Evolutionary conservation across 176 grass and related monocot genomes (phyloP), one percentile per base, ranked within the genome.

Genomic region (Oryza longistaminata): DNA sequence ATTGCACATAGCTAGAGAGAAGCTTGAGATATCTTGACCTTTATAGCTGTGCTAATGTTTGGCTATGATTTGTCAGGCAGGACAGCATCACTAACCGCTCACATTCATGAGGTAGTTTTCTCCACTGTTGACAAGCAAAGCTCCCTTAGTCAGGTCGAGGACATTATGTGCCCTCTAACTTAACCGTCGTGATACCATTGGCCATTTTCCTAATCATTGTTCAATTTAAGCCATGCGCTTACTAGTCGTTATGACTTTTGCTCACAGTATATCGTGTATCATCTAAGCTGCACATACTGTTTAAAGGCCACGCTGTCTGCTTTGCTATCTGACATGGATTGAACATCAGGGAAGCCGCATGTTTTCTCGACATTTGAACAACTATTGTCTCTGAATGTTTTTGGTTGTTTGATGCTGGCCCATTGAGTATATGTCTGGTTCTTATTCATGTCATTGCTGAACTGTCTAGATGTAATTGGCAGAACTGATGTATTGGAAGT

Each of bases 81-180:
- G 90, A 94, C 64, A 89, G n/a, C 79, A 72, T 68, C 88, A 27
- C n/a, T 87, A 88, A n/a, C n/a, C 73, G 82, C 64, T 31, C 64
- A 88, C 76, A 89, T 99, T 89, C 96, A 99, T 86, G 96, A 99
- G 88, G 87, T 99, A 76, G 89, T 96, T 74, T 99, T 99, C 85
- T 96, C 96, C 40, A 92, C 93, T 19, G 86, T 90, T 17, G 96
- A 99, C 84, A 99, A 96, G 68, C 93, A 79, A 99, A 99, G 84
- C 96, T 99, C 79, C 96, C n/a, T 99, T 84, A 95, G 93, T 85
- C 96, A 99, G 93, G 96, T 99, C 66, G n/a, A 79, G 84, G n/a
- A n/a, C 66, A 66, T 12, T 92, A 25, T 65, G 60, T 25, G 19
- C 46, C 52, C 84, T 46, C 73, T 62, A 68, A 53, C 43, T 76